These are phyloP conservation scores for Starmerella floricola DNA, from an alignment of 805 yeast species.

Conservation along the genomic window DNA sequence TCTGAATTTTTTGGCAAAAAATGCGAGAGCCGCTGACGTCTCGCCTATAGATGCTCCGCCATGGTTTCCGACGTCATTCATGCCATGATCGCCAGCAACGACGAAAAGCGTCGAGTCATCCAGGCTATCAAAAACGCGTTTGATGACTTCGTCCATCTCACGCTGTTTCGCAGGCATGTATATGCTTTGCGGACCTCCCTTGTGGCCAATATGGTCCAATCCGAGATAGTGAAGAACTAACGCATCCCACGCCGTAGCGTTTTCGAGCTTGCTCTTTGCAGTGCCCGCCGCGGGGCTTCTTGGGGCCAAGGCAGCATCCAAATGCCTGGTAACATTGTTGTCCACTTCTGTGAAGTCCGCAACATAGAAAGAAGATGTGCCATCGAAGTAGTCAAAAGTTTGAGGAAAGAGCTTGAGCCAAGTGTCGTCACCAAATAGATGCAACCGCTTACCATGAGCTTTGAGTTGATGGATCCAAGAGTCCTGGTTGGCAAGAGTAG, in stretches of 20 bases:
- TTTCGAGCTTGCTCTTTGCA: too few relatives aligned
- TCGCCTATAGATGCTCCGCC: slow-evolving; percentile 94
- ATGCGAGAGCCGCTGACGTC: slow-evolving; percentile 69
- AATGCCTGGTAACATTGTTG: slow-evolving; percentile 81
- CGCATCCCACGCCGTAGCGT: slow-evolving; percentile 77
- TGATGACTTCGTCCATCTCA: slow-evolving; percentile 71
- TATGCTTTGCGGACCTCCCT: slow-evolving; percentile 75
- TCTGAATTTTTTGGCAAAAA: slow-evolving; percentile 52
- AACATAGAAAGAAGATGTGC: slow-evolving; percentile 88
- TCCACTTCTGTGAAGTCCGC: slow-evolving; percentile 93
- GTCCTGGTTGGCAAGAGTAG: slow-evolving; percentile 64
- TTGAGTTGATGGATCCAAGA: slow-evolving; percentile 72
- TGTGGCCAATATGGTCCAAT: slow-evolving; percentile 94
- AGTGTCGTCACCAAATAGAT: slow-evolving; percentile 95
- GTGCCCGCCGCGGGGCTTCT: too few relatives aligned
- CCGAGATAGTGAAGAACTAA: slow-evolving; percentile 85
- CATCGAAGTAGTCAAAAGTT: slow-evolving; percentile 56
- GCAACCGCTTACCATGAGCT: slow-evolving; percentile 36
- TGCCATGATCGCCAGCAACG: slow-evolving; percentile 89
- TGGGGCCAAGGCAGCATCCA: too few relatives aligned
- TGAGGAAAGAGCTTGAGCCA: slow-evolving; percentile 85
- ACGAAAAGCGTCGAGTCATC: slow-evolving; percentile 49
- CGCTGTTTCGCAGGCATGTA: slow-evolving; percentile 71
- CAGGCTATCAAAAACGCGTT: slow-evolving; percentile 36
- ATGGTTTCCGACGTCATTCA: slow-evolving; percentile 86